Evolutionary conservation across 129 eudicot species (phyloP).

Genomic region (Rutidosis leptorrhynchoides): DNA sequence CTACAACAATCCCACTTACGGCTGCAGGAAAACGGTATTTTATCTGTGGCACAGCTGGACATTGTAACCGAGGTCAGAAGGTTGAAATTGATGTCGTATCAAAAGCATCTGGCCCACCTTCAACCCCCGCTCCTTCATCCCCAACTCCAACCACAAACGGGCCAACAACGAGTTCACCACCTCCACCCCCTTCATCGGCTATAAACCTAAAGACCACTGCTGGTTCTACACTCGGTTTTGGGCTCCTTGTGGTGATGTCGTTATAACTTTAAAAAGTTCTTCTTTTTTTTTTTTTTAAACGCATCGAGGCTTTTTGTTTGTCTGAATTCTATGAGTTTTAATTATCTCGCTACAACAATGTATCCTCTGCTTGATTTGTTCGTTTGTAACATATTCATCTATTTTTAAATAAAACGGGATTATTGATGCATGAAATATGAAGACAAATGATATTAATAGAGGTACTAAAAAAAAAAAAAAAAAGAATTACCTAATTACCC

Average conservation of each 20-base stretch:
- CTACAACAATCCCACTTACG: slow-evolving; percentile 40
- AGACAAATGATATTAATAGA: neutral
- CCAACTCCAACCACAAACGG: slow-evolving; percentile 23
- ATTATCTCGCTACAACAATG: slow-evolving; percentile 9
- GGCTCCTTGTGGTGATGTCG: slow-evolving; percentile 33
- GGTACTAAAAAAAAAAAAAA: too few relatives aligned
- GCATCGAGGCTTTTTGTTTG: too few relatives aligned
- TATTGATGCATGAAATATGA: neutral
- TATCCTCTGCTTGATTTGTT: slow-evolving; percentile 7
- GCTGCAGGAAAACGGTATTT: slow-evolving; percentile 57
- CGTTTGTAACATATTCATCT: neutral
- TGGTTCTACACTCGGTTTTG: slow-evolving; percentile 33
- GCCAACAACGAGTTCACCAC: slow-evolving; percentile 27
- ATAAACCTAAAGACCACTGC: slow-evolving; percentile 21
- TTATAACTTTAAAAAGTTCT: slow-evolving; percentile 32
- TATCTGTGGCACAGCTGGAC: slow-evolving; percentile 53
- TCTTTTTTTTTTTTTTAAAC: too few relatives aligned
- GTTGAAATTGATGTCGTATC: slow-evolving; percentile 39
- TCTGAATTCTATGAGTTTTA: slow-evolving; percentile 1
- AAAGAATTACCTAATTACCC: too few relatives aligned
- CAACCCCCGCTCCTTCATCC: too few relatives aligned
- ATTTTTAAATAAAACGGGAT: neutral
- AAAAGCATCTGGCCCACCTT: slow-evolving; percentile 18
- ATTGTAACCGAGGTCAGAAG: slow-evolving; percentile 77
- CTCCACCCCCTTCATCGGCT: slow-evolving; percentile 46